Conservation (phyloP, 805 yeast species). For the Yamadazyma nakazawae region DNA sequence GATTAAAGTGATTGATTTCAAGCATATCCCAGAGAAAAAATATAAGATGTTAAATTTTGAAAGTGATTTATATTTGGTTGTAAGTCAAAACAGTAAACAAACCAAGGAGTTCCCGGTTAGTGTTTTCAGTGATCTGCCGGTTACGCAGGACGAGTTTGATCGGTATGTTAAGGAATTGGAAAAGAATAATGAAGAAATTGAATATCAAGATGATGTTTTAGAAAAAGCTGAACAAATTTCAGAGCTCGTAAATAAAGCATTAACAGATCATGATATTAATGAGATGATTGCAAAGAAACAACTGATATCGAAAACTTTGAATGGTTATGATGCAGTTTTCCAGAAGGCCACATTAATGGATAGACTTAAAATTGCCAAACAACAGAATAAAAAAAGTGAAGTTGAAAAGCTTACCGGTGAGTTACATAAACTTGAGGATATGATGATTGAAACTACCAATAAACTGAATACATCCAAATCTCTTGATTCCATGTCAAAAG, state of each 20-base stretch:
- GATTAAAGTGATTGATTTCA: constrained; percentile 73
- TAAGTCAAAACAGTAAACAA: constrained; percentile 75
- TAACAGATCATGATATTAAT: constrained; percentile 73
- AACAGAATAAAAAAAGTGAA: constrained; percentile 41
- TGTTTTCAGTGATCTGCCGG: constrained; percentile 73
- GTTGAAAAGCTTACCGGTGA: constrained; percentile 28
- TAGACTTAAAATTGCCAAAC: constrained; percentile 72
- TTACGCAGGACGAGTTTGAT: constrained; percentile 69
- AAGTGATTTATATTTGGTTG: constrained; percentile 56
- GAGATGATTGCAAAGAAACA: constrained; percentile 74
- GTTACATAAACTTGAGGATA: constrained; percentile 44
- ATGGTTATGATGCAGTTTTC: constrained; percentile 61
- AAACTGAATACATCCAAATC: constrained; percentile 33
- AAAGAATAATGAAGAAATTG: constrained; percentile 55
- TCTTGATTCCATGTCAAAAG: constrained; percentile 57
- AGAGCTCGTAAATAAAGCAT: constrained; percentile 58
- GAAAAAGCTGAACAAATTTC: constrained; percentile 62
- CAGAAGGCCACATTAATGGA: constrained; percentile 69
- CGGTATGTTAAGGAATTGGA: constrained; percentile 61
- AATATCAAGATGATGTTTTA: constrained; percentile 61
- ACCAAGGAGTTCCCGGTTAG: constrained; percentile 74
- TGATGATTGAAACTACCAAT: constrained; percentile 40
- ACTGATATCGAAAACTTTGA: constrained; percentile 44
- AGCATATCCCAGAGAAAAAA: constrained; percentile 37
- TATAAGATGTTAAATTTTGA: constrained; percentile 42